Evolutionary conservation across 1,284 basidiomycete species (phyloP).

Genomic region (Trametes sp.): DNA sequence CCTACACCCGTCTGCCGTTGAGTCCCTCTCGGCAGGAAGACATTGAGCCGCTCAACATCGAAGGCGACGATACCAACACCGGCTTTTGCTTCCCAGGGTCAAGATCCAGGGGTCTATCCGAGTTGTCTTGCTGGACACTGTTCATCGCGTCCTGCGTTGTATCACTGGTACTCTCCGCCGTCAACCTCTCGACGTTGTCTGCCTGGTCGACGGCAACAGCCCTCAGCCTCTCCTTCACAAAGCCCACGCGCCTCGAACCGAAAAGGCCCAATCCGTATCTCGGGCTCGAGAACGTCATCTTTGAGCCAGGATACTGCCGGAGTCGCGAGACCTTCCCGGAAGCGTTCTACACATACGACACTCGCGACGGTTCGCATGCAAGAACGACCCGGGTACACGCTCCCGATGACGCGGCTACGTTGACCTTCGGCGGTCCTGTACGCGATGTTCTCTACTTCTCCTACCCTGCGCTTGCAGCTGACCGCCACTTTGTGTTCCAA

Average conservation of each 20-base stretch:
- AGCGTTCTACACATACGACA: conserved; percentile 1
- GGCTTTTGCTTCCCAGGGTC: neutral
- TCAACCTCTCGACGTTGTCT: neutral
- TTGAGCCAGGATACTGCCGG: neutral
- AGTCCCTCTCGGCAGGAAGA: neutral
- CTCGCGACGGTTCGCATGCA: neutral
- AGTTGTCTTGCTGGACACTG: neutral
- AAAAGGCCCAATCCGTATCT: conserved; percentile 1
- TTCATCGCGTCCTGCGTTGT: neutral
- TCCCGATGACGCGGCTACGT: neutral
- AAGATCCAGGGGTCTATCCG: neutral
- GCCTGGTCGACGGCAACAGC: neutral
- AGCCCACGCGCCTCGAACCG: neutral
- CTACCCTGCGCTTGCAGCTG: neutral
- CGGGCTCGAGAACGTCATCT: conserved; percentile 3
- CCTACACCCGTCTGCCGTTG: neutral
- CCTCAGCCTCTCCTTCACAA: neutral
- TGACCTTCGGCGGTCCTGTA: conserved; percentile 5
- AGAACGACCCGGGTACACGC: neutral
- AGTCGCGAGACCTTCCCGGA: conserved; percentile 7
- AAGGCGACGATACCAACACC: neutral
- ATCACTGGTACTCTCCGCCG: conserved; percentile 1
- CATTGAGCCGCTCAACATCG: neutral
- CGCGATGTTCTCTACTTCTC: neutral
- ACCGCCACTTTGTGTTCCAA: neutral